These are phyloP conservation scores for Diaporthe sp. DNA, from an alignment of 2,329 filamentous ascomycete genomes.

Conservation along the genomic window DNA sequence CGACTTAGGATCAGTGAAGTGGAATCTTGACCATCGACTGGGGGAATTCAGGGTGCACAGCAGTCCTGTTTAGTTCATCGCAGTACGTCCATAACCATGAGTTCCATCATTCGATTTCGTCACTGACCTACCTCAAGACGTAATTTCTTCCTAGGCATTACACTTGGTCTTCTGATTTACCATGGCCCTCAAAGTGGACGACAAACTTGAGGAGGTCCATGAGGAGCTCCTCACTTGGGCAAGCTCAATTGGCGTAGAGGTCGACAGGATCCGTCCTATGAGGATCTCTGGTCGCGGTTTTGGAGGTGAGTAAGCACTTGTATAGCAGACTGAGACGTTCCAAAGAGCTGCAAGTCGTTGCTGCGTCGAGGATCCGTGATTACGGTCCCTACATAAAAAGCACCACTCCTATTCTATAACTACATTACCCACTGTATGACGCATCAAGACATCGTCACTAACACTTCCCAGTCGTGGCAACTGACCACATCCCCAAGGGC, in stretches of 20 bases:
- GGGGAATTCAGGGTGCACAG: background rate
- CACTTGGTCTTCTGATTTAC: background rate
- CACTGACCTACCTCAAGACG: background rate
- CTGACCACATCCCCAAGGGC: slow-evolving; percentile 24
- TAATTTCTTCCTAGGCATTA: background rate
- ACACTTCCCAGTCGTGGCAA: slow-evolving; percentile 23
- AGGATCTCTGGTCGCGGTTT: slow-evolving; percentile 80
- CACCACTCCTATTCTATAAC: background rate
- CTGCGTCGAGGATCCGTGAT: background rate
- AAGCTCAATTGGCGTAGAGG: slow-evolving; percentile 71
- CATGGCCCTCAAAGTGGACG: slow-evolving; percentile 25
- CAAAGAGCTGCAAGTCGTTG: too few species aligned
- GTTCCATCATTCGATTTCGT: background rate
- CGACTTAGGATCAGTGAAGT: background rate
- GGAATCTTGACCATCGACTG: background rate
- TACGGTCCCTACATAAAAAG: background rate
- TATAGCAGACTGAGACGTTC: background rate
- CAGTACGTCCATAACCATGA: background rate
- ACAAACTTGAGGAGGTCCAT: slow-evolving; percentile 46
- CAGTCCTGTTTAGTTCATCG: background rate
- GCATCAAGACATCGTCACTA: background rate
- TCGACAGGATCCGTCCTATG: slow-evolving; percentile 77
- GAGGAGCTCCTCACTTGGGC: slow-evolving; percentile 78
- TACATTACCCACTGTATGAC: too few species aligned
- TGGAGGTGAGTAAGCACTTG: slow-evolving; percentile 58